Evolutionary conservation across 805 yeast genomes (phyloP).

Genomic region (Jamesozyma gamospora): DNA sequence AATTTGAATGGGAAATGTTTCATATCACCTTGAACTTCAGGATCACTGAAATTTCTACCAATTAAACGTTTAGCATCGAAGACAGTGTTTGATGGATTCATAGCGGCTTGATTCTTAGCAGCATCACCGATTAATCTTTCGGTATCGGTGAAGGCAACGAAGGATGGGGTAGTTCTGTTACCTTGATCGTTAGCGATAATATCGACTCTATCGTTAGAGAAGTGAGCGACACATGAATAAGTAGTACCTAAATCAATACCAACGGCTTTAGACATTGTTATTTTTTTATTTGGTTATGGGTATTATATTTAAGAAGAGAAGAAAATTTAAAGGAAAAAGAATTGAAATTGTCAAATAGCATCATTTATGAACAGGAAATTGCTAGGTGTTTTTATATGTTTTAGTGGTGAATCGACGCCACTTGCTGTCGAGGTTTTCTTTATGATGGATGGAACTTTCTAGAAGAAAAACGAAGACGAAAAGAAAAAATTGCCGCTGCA

Average conservation of each 20-base stretch:
- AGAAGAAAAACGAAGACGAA: not conserved
- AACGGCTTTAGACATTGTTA: constrained; percentile 33
- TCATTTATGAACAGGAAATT: too few relatives aligned
- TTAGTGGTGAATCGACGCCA: too few relatives aligned
- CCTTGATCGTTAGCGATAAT: constrained; percentile 97
- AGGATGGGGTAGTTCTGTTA: constrained; percentile 95
- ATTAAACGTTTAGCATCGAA: constrained; percentile 94
- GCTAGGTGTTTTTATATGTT: too few relatives aligned
- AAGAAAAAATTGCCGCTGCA: too few relatives aligned
- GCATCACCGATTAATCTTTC: constrained; percentile 42
- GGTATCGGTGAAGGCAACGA: constrained; percentile 90
- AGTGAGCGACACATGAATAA: constrained; percentile 93
- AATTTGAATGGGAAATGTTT: constrained; percentile 87
- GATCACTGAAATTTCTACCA: constrained; percentile 54
- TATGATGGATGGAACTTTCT: not conserved
- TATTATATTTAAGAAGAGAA: too few relatives aligned
- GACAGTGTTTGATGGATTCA: constrained; percentile 88
- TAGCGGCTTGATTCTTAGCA: constrained; percentile 97
- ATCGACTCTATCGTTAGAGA: constrained; percentile 79
- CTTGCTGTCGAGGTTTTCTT: too few relatives aligned
- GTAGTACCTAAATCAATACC: constrained; percentile 96
- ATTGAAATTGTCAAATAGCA: too few relatives aligned
- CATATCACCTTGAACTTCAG: constrained; percentile 44
- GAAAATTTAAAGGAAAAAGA: too few relatives aligned
- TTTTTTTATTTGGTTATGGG: too few relatives aligned